A percentile compares a stretch with the other conserved stretches of the same genome.
Conservation (phyloP, 164 flowering plant genomes). For the Annona cherimola region DNA sequence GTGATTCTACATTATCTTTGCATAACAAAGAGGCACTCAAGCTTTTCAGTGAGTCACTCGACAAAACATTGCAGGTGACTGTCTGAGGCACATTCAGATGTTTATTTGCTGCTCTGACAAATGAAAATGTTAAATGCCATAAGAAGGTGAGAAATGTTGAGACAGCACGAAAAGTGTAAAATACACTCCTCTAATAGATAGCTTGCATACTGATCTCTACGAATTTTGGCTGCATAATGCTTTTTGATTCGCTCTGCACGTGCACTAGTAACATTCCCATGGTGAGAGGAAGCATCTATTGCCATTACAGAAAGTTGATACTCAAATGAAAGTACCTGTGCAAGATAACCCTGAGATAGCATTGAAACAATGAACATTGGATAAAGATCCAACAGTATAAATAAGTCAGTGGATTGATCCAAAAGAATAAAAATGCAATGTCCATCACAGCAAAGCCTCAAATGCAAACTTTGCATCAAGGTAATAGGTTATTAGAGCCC, state of each 20-base stretch:
- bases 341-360: constrained; percentile 71
- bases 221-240: constrained; percentile 57
- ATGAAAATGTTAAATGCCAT: background rate
- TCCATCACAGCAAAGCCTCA: background rate
- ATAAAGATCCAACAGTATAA: background rate
- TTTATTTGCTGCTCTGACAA: constrained; percentile 33
- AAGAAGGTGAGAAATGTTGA: background rate
- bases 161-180: background rate
- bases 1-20: constrained; percentile 19
- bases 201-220: constrained; percentile 39
- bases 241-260: constrained; percentile 79
- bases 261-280: constrained; percentile 60
- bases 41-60: constrained; percentile 47
- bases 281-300: constrained; percentile 83
- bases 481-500: too few relatives aligned
- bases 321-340: constrained; percentile 81
- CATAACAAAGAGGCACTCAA: constrained; percentile 27
- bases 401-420: background rate
- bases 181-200: background rate
- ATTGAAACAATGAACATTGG: background rate
- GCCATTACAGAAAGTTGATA: constrained; percentile 70
- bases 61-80: constrained; percentile 59
- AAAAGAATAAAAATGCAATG: background rate
- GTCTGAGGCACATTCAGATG: constrained; percentile 49
- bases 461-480: background rate